Conservation (phyloP, 2,329 filamentous ascomycete species). For the Fusarium sp. region DNA sequence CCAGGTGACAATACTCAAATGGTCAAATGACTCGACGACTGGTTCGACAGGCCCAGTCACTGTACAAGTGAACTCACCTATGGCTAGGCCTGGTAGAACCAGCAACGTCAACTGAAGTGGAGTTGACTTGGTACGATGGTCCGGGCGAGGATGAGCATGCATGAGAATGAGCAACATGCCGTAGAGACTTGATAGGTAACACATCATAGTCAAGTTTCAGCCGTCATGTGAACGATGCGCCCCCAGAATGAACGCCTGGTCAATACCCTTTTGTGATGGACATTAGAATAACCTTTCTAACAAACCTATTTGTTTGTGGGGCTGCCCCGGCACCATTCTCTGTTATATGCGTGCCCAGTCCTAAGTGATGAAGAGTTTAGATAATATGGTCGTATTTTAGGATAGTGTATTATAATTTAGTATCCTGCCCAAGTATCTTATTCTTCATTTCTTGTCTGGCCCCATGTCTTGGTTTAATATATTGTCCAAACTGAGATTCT, state of each 20-base stretch:
- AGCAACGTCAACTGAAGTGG: too few species aligned
- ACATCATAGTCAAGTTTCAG: not conserved
- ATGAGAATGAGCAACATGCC: not conserved
- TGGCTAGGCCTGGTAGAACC: not conserved
- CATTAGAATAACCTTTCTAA: too few species aligned
- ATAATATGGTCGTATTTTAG: not conserved
- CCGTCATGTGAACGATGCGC: not conserved
- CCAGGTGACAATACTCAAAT: too few species aligned
- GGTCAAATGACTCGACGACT: not conserved
- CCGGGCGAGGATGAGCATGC: not conserved
- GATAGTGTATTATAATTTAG: too few species aligned
- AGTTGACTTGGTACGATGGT: not conserved
- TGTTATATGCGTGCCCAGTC: not conserved
- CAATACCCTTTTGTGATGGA: too few species aligned
- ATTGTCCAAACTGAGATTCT: not conserved
- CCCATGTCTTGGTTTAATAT: too few species aligned
- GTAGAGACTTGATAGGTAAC: not conserved
- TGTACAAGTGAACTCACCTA: not conserved
- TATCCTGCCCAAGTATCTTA: too few species aligned
- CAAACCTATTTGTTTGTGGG: not conserved
- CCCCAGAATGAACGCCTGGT: too few species aligned
- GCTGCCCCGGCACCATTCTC: not conserved
- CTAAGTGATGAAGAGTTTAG: not conserved
- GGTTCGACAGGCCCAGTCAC: not conserved
- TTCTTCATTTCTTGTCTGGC: fast-evolving